phyloP scores from a whole-genome alignment of 2,329 filamentous ascomycete genomes.

The Didymella arachidicola region DNA sequence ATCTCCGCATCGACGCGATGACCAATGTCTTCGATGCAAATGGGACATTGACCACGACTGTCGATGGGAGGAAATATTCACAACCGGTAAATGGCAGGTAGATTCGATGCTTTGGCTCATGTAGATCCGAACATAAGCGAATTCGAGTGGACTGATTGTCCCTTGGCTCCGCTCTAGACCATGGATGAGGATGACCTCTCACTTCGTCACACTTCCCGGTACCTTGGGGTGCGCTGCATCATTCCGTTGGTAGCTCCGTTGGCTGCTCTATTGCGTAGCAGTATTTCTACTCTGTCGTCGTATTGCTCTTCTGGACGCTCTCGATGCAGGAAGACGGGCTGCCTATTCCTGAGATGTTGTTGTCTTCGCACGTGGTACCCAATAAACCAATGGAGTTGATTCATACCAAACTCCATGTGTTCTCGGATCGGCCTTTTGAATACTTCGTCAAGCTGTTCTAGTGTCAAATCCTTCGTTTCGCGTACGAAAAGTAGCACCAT shows the following conservation, averaged over 20 bases:
- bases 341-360: background rate
- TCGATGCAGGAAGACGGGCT: background rate
- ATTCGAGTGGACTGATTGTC: no score
- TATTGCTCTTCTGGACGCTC: background rate
- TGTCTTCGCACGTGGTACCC: constrained; percentile 35
- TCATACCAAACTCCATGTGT: constrained; percentile 36
- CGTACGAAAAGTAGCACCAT: constrained; percentile 60
- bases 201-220: no score
- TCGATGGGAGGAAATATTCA: constrained; percentile 49
- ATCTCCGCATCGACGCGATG: constrained; percentile 51
- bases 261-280: background rate
- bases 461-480: constrained; percentile 55
- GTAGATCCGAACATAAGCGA: no score
- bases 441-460: constrained; percentile 52
- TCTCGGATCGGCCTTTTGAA: constrained; percentile 59
- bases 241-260: no score
- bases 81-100: constrained; percentile 50
- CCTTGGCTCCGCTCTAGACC: no score
- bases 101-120: background rate
- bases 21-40: constrained; percentile 54
- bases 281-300: background rate
- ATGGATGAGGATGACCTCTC: no score
- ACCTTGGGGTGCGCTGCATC: no score
- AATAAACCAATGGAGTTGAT: constrained; percentile 46
- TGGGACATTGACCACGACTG: constrained; percentile 51